phyloP scores from a whole-genome alignment of 345 rosid species.

The Citrus glauca region DNA sequence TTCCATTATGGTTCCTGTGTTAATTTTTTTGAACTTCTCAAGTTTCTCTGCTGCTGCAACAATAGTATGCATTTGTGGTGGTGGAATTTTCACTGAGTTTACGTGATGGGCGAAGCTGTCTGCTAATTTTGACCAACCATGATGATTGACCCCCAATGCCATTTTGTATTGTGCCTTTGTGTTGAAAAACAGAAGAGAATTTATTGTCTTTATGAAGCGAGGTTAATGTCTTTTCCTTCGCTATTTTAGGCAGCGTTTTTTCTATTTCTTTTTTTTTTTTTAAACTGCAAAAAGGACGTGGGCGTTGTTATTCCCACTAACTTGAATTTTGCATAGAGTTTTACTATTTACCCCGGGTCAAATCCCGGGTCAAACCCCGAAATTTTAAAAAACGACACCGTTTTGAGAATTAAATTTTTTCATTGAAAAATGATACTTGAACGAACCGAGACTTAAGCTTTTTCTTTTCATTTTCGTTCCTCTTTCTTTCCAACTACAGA shows the following conservation, averaged over 20 bases:
- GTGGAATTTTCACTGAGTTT: neutral
- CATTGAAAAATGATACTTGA: too few species aligned
- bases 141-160: neutral
- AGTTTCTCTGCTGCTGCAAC: neutral
- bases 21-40: neutral
- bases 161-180: neutral
- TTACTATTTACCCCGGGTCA: too few species aligned
- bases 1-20: conserved; percentile 12
- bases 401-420: too few species aligned
- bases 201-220: too few species aligned
- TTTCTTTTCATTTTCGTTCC: too few species aligned
- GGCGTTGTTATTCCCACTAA: neutral
- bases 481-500: too few species aligned
- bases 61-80: neutral
- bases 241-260: neutral
- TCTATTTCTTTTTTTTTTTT: too few species aligned
- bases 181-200: neutral
- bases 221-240: too few species aligned
- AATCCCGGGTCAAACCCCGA: too few species aligned
- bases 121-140: neutral
- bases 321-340: too few species aligned
- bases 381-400: too few species aligned
- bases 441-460: too few species aligned
- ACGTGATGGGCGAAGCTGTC: neutral
- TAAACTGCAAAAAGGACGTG: neutral